Base-by-base conservation (phyloP, 257 asterid species). In the Plantago elongata region DNA sequence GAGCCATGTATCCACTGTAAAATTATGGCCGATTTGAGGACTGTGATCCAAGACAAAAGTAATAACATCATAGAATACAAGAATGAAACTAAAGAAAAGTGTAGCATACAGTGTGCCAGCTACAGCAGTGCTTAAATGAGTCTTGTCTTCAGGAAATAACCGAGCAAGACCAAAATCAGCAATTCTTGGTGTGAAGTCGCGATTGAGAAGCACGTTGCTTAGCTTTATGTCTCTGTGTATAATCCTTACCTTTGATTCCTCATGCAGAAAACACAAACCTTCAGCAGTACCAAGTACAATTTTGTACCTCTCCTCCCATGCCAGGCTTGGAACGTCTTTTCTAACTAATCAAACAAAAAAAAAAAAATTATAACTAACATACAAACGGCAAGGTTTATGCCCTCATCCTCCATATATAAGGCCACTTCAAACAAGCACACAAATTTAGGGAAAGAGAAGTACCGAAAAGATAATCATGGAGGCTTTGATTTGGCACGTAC, bases 151-250 rank as follows among this genome's bases (percentile, higher is more conserved):
- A 11, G 88, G 91, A 67, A 86, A 81, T 60, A 84, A 45, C 67
- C 95, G 70, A 54, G 81, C 95, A 14, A 83, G 85, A 44, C 91
- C 91, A 65, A 86, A 86, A 81, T 86, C 95, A 62, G 91, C 95
- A 11, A 86, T 81, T 71, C 78, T 86, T 18, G 95, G 77, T 0
- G 69, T 71, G 65, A 83, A 79, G 45, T 75, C 85, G 38, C 72
- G 78, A 30, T 86, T 86, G 2, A 81, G 69, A 56, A 86, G 81
- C 27, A 86, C 76, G 67, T 86, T 86, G 76, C 89, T 86, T 63
- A 76, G 55, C 65, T 86, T 86, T 37, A 86, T 83, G 68, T 86
- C 92, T 7, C 95, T 70, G 62, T 87, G 95, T 43, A 87, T 84
- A 22, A 87, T 85, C 77, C 87, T 75, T 50, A 71, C 14, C 40